Evolutionary conservation across 2,329 filamentous ascomycete genomes (phyloP), one percentile per base, ranked within the genome.

Genomic region (Colletotrichum somersetense): DNA sequence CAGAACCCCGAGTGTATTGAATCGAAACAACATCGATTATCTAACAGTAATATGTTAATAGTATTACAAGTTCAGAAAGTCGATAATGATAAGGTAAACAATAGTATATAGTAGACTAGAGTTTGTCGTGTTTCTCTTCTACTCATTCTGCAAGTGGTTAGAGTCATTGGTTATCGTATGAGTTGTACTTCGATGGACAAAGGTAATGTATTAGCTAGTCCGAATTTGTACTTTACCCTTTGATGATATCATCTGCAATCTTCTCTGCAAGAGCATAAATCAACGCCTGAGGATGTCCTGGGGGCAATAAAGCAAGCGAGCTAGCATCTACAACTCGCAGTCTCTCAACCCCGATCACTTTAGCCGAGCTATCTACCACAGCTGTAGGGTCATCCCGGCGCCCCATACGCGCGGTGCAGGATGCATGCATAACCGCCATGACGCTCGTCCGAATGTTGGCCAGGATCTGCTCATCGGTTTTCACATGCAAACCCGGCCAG

Each of bases 381-480:
- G 52, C 52, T 2, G 52, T 55, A 6, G 52, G 30, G 10, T 55
- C 52, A 1, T 55, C 52, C 8, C 62, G 38, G 18, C 26, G 62
- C 16, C 63, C 63, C 63, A 66, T 66, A 5, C 52, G 52, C 8
- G 52, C 52, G 16, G 69, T 72, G 52, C 69, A 72, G 0, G 69
- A 62, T 30, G 58, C 64, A 42, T 72, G 69, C 58, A 61, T 58
- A 6, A 72, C 64, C 3, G 69, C 40, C 64, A 67, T 63, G 35
- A 72, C 57, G 18, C 50, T 67, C 7, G 40, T 48, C 23, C 69
- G 57, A 16, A 72, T 72, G 20, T 42, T 57, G 10, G 58, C 40
- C 33, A 67, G 64, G n/a, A 88, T 83, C 66, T 86, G 76, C n/a
- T 74, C 80, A 70, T 88, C 84, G 0, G 81, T 82, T 35, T 80